These are phyloP conservation scores for Ustilago cynodontis DNA, from an alignment of 1,284 basidiomycete species.

Conservation along the genomic window DNA sequence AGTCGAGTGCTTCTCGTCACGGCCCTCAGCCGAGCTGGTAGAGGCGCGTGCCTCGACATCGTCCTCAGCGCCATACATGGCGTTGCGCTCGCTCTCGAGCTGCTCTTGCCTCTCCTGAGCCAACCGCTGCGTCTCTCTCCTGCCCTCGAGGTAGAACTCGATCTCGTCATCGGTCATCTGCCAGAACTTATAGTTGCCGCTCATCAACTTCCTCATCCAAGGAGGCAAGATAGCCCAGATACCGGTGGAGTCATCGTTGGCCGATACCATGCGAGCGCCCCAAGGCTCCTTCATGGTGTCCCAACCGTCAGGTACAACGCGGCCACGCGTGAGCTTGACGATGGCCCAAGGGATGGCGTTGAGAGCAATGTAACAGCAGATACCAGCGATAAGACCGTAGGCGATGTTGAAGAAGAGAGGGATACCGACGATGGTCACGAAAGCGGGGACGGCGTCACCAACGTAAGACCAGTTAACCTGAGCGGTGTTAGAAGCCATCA, in stretches of 20 bases:
- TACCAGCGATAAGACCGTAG: constrained; percentile 87
- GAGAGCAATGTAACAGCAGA: constrained; percentile 79
- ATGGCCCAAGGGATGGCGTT: constrained; percentile 78
- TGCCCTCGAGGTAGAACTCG: constrained; percentile 62
- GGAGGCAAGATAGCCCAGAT: constrained; percentile 62
- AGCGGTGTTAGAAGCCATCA: constrained; percentile 88
- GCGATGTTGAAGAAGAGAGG: constrained; percentile 77
- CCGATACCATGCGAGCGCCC: constrained; percentile 47
- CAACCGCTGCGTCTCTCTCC: constrained; percentile 54
- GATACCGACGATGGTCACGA: constrained; percentile 51
- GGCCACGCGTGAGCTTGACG: constrained; percentile 76
- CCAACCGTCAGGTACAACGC: constrained; percentile 77
- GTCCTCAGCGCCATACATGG: constrained; percentile 45
- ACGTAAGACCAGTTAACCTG: constrained; percentile 91
- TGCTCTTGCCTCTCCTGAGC: constrained; percentile 52
- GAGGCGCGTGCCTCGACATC: constrained; percentile 48
- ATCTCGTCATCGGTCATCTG: constrained; percentile 64
- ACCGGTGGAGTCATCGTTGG: constrained; percentile 48
- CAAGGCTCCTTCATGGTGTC: constrained; percentile 67
- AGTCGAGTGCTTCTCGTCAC: constrained; percentile 47
- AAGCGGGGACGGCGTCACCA: constrained; percentile 80
- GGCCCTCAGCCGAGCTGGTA: constrained; percentile 17
- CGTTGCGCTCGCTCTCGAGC: constrained; percentile 50
- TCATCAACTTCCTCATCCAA: constrained; percentile 62
- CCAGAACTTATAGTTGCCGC: constrained; percentile 66